Conservation (phyloP, 495 filamentous ascomycete genomes). For the Aspergillus incahuasiensis region DNA sequence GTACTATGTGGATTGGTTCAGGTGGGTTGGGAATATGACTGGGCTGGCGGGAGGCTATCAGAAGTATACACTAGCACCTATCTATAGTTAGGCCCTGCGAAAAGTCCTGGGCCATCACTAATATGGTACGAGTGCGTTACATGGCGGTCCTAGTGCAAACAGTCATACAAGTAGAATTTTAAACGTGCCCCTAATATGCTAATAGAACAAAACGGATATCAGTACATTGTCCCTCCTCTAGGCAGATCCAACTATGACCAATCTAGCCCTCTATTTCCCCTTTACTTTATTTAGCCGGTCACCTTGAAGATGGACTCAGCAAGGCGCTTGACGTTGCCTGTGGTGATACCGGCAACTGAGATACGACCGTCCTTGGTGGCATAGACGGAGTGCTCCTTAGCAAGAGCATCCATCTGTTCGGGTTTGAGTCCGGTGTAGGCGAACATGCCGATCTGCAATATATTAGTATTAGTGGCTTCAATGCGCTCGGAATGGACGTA, state of each 20-base stretch:
- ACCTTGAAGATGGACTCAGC: conserved; percentile 96
- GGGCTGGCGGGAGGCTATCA: not conserved
- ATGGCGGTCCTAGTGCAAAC: too few relatives aligned
- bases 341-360: conserved; percentile 94
- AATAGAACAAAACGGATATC: conserved; percentile 28
- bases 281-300: conserved; percentile 49
- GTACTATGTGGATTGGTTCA: not conserved
- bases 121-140: too few relatives aligned
- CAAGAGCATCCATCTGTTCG: conserved; percentile 86
- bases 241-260: conserved; percentile 18
- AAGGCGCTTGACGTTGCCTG: conserved; percentile 85
- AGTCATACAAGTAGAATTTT: conserved; percentile 10
- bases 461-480: not conserved
- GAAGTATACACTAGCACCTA: not conserved
- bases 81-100: not conserved
- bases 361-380: conserved; percentile 97
- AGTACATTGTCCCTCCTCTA: conserved; percentile 17
- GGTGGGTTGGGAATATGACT: not conserved
- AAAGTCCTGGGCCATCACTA: too few relatives aligned
- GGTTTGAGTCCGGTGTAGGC: conserved; percentile 92
- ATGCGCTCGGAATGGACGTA: conserved; percentile 15
- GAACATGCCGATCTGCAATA: conserved; percentile 89
- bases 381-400: conserved; percentile 97
- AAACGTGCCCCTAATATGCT: conserved; percentile 20
- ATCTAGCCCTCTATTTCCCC: conserved; percentile 6